Evolutionary conservation across 805 yeast species (phyloP), one percentile per base, ranked within the genome.

Genomic region (Myxozyma melibiosi): DNA sequence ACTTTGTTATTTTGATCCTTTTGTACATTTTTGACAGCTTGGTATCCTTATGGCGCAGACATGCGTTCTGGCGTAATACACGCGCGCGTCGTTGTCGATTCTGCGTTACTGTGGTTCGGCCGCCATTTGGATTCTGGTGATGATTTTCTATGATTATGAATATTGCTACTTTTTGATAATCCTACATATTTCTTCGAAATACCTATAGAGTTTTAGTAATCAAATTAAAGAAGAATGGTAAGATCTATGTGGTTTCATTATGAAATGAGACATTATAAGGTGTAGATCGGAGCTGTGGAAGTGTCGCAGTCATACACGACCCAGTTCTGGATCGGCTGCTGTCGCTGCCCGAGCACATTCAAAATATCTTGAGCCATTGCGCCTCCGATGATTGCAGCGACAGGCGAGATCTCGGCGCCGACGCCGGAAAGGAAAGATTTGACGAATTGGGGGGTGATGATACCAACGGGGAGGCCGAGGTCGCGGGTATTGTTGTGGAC

Each of bases 381-480:
- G 1, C 98, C 99, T 4, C 98, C 99, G 5, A 92, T 65, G 1
- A 94, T 81, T 0, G 98, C 95, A 3, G 94, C 83, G 0, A 85
- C 84, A 1, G 97, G 96, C 9, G 90, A 80, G 63, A 87, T 81
- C 67, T 90, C 95, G 1, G 89, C 68, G 27, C 74, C 72, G 16
- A 67, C 30, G 24, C 64, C 53, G 9, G 71, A 61, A 67, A 75
- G 6, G 78, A 72, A 71, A 22, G 63, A 47, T 2, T 52, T 25
- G 11, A 61, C 50, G 24, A 68, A 69, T 27, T 76, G 77, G 9
- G 78, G 74, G 16, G 76, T 73, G 2, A 81, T 57, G 4, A 81
- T 71, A 1, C 77, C 73, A 0, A 67, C 67, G 0, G 90, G 84
- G 22, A 78, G 73, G 8, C 77, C 79, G 14, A 84, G 68, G 2